Evolutionary conservation across 768 basidiomycete genomes (phyloP).

Genomic region (Tremella mesenterica): DNA sequence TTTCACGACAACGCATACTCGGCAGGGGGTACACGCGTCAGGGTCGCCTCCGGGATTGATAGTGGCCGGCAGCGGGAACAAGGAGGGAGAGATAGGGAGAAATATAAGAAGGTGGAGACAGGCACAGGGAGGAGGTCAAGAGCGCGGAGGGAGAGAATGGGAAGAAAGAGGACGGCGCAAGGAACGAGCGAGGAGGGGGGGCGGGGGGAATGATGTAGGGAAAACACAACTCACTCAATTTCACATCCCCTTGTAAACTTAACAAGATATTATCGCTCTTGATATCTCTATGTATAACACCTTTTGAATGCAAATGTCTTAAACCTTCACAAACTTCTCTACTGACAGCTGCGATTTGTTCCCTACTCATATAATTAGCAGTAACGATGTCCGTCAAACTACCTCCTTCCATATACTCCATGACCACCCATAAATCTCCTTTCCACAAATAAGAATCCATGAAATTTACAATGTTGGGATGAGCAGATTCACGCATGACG

Average conservation of each 20-base stretch:
- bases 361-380: slow-evolving; percentile 93
- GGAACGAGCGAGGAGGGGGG: too few species aligned
- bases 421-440: slow-evolving; percentile 97
- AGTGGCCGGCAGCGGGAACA: too few species aligned
- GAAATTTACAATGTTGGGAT: slow-evolving; percentile 99
- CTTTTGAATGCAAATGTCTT: slow-evolving; percentile 87
- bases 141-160: too few species aligned
- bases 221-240: slow-evolving; percentile 70
- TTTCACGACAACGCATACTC: too few species aligned
- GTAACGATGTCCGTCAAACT: slow-evolving; percentile 91
- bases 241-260: slow-evolving; percentile 89
- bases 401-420: slow-evolving; percentile 99
- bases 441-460: slow-evolving; percentile 97
- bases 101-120: too few species aligned
- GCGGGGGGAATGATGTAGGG: too few species aligned
- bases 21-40: too few species aligned
- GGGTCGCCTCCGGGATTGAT: too few species aligned
- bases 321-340: slow-evolving; percentile 87
- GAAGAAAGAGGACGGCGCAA: too few species aligned
- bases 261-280: slow-evolving; percentile 96
- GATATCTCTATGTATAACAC: slow-evolving; percentile 97
- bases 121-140: too few species aligned
- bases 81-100: too few species aligned
- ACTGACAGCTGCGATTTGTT: slow-evolving; percentile 94
- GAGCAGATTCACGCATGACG: slow-evolving; percentile 91